Conservation (phyloP, 768 basidiomycete genomes). For the Pilatotrama ljubarskyi region DNA sequence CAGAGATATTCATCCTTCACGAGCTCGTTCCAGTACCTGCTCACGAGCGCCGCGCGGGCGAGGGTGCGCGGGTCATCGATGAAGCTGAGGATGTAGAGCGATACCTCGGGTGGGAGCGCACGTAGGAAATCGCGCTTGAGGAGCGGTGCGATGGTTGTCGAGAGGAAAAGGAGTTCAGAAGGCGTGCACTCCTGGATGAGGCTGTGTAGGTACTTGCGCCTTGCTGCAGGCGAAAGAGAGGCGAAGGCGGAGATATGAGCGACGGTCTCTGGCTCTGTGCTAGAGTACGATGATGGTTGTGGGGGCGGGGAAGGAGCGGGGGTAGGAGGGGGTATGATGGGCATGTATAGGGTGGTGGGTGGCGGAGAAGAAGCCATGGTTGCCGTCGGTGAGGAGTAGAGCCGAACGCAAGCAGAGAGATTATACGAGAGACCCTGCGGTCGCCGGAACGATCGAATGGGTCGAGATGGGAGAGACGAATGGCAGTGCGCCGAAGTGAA, state of each 20-base stretch:
- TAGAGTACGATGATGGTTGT: conserved; percentile 25
- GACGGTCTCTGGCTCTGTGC: conserved; percentile 13
- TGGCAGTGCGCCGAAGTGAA: no score
- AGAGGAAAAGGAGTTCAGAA: conserved; percentile 65
- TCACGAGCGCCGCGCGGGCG: conserved; percentile 67
- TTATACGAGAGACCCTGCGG: no score
- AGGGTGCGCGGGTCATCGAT: conserved; percentile 76
- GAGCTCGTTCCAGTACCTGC: conserved; percentile 67
- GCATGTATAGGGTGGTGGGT: conserved; percentile 47
- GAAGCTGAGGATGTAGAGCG: conserved; percentile 72
- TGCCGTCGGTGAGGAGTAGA: neutral
- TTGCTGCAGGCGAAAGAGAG: conserved; percentile 39
- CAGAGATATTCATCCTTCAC: conserved; percentile 77
- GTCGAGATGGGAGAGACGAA: no score
- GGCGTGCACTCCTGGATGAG: conserved; percentile 56
- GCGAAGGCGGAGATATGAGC: conserved; percentile 30
- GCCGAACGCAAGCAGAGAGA: no score
- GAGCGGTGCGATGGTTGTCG: conserved; percentile 60
- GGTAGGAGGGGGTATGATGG: conserved; percentile 58
- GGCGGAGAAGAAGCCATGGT: conserved; percentile 13
- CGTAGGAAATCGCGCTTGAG: conserved; percentile 62
- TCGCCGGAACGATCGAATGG: no score
- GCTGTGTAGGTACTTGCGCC: conserved; percentile 53
- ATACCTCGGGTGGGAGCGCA: conserved; percentile 56
- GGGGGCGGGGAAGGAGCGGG: conserved; percentile 60